phyloP scores from a whole-genome alignment of 148 eudicot species.

The Polygonum aviculare region DNA sequence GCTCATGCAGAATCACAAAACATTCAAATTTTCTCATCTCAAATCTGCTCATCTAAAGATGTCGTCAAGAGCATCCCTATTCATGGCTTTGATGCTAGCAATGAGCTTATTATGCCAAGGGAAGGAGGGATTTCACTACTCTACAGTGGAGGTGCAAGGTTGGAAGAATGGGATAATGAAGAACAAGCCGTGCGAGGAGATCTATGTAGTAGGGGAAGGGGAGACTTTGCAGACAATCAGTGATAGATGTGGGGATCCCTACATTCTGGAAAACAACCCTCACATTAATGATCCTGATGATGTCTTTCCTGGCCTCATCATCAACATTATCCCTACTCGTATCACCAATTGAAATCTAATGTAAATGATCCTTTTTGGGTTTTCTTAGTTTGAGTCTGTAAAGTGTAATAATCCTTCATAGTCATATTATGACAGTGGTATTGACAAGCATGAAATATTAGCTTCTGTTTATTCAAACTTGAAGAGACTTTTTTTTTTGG shows the following conservation, averaged over 20 bases:
- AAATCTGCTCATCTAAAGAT: not conserved
- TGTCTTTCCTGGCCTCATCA: slow-evolving; percentile 69
- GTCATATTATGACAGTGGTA: too few species aligned
- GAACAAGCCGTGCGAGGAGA: slow-evolving; percentile 48
- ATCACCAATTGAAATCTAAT: not conserved
- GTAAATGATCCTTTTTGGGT: not conserved
- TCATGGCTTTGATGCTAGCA: not conserved
- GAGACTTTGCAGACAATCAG: slow-evolving; percentile 64
- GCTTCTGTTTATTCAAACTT: not conserved
- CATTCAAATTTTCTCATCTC: not conserved
- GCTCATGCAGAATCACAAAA: too few species aligned
- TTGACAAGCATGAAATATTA: too few species aligned
- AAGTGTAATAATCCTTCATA: too few species aligned
- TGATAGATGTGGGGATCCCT: slow-evolving; percentile 80
- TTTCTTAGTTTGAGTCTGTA: not conserved
- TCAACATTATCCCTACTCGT: slow-evolving; percentile 48
- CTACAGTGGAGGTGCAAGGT: not conserved
- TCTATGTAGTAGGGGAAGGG: slow-evolving; percentile 70
- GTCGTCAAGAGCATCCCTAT: not conserved
- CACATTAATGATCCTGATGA: slow-evolving; percentile 81
- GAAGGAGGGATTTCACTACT: not conserved
- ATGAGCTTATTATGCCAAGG: slow-evolving; percentile 1
- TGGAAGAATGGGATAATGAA: not conserved
- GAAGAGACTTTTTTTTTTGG: too few species aligned
- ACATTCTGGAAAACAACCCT: slow-evolving; percentile 70